phyloP scores from a whole-genome alignment of 179 eudicot genomes.

The Drosera spatulata region DNA sequence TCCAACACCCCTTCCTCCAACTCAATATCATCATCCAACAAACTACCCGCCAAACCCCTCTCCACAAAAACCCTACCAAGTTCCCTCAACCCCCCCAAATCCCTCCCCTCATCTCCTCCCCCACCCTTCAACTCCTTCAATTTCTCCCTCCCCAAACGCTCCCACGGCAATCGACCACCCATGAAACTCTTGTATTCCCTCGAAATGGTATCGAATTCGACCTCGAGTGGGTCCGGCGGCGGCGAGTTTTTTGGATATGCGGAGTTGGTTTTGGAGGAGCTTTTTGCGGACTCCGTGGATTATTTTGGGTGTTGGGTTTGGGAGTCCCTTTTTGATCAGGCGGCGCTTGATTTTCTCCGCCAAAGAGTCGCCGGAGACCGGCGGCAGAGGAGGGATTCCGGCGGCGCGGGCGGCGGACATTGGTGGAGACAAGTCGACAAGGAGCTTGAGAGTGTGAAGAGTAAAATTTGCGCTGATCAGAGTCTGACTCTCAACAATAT shows the following conservation, averaged over 20 bases:
- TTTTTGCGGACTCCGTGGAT: conserved; percentile 79
- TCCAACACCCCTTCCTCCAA: conserved; percentile 33
- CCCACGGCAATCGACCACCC: conserved; percentile 64
- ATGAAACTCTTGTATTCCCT: conserved; percentile 49
- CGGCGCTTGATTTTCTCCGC: conserved; percentile 37
- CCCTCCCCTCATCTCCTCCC: conserved; percentile 39
- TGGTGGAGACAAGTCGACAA: neutral
- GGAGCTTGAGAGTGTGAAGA: neutral
- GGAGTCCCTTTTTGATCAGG: conserved; percentile 46
- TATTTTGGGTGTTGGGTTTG: conserved; percentile 67
- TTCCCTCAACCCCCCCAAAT: conserved; percentile 52
- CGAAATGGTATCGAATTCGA: conserved; percentile 38
- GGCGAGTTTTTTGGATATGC: conserved; percentile 33
- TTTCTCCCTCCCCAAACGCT: conserved; percentile 33
- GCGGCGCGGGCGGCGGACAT: neutral
- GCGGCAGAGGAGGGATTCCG: conserved; percentile 6
- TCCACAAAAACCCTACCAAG: conserved; percentile 51
- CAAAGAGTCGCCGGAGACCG: conserved; percentile 13
- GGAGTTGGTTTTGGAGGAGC: conserved; percentile 56
- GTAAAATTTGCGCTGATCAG: no score
- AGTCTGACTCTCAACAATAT: no score
- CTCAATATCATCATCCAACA: conserved; percentile 72
- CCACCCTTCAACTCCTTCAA: conserved; percentile 36
- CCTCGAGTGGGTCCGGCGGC: conserved; percentile 22
- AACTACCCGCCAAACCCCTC: conserved; percentile 34